A percentile compares a stretch with the other conserved stretches of the same genome.
phyloP scores from a whole-genome alignment of 306 rosid genomes.

The Urtica urens region DNA sequence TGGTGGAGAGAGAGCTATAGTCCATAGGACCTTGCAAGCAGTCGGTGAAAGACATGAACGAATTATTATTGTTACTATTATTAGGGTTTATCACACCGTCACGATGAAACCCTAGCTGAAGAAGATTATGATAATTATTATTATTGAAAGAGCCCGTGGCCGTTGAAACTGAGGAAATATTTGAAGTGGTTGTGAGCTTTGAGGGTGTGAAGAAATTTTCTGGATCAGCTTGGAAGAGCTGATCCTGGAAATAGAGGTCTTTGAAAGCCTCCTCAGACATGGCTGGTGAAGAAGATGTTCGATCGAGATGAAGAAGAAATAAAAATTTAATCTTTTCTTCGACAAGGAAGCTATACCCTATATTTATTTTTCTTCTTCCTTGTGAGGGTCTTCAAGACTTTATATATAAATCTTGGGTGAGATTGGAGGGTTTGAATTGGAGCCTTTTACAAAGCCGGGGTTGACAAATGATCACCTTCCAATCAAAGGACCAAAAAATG shows the following conservation, averaged over 20 bases:
- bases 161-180: background rate
- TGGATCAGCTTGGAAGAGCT: slow-evolving; percentile 28
- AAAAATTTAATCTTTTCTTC: background rate
- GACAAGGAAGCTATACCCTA: slow-evolving; percentile 2
- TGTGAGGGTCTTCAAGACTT: slow-evolving; percentile 19
- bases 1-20: slow-evolving; percentile 41
- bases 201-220: slow-evolving; percentile 7
- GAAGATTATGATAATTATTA: too few species aligned
- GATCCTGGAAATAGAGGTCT: slow-evolving; percentile 33
- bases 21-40: slow-evolving; percentile 47
- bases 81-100: too few species aligned
- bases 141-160: background rate
- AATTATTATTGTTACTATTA: slow-evolving; percentile 4
- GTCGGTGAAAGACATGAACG: slow-evolving; percentile 44
- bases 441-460: slow-evolving; percentile 54
- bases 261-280: slow-evolving; percentile 53
- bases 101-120: slow-evolving; percentile 33
- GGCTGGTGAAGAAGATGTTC: slow-evolving; percentile 9
- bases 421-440: slow-evolving; percentile 44
- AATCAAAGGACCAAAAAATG: slow-evolving; percentile 48
- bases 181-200: background rate
- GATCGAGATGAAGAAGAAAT: background rate
- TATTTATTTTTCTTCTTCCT: slow-evolving; percentile 15
- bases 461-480: slow-evolving; percentile 59
- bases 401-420: slow-evolving; percentile 9